Evolutionary conservation across 352 stramenopile species (phyloP).

Genomic region (Phytophthora ramorum): DNA sequence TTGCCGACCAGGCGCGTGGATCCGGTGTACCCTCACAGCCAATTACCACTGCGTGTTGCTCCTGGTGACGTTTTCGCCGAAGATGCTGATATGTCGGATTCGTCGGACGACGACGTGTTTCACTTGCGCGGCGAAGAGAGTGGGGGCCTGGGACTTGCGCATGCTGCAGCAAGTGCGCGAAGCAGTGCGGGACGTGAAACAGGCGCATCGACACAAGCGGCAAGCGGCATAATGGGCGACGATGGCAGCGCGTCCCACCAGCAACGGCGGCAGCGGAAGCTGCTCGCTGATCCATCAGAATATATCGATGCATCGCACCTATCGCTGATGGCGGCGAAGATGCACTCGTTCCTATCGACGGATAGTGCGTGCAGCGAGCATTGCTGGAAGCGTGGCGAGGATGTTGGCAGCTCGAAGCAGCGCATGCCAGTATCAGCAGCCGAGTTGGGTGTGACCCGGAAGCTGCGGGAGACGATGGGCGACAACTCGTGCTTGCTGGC

Average conservation of each 20-base stretch:
- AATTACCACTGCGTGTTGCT: slow-evolving; percentile 24
- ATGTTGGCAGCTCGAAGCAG: background rate
- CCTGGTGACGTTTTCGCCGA: slow-evolving; percentile 3
- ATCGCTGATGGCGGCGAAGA: slow-evolving; percentile 45
- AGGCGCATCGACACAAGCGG: background rate
- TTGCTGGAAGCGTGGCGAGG: slow-evolving; percentile 43
- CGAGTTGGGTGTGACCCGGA: slow-evolving; percentile 62
- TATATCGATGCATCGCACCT: slow-evolving; percentile 61
- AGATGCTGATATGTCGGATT: background rate
- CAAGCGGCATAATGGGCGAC: background rate
- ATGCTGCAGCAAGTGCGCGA: too few relatives aligned
- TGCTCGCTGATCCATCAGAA: slow-evolving; percentile 46
- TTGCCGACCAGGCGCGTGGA: slow-evolving; percentile 31
- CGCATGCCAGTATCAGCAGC: slow-evolving; percentile 12
- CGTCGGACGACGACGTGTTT: slow-evolving; percentile 12
- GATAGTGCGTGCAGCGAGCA: slow-evolving; percentile 36
- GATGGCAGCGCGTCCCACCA: background rate
- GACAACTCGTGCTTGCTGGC: slow-evolving; percentile 76
- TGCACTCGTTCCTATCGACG: slow-evolving; percentile 45
- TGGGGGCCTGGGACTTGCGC: background rate
- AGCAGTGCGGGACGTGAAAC: too few relatives aligned
- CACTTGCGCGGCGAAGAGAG: slow-evolving; percentile 7
- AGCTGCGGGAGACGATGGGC: slow-evolving; percentile 60
- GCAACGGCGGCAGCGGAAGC: slow-evolving; percentile 1
- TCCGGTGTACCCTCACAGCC: slow-evolving; percentile 51